Percentiles rank a stretch among this genome's conserved stretches.
These are phyloP conservation scores for Aquanectria penicillioides DNA, from an alignment of 2,329 filamentous ascomycete species.

Conservation along the genomic window DNA sequence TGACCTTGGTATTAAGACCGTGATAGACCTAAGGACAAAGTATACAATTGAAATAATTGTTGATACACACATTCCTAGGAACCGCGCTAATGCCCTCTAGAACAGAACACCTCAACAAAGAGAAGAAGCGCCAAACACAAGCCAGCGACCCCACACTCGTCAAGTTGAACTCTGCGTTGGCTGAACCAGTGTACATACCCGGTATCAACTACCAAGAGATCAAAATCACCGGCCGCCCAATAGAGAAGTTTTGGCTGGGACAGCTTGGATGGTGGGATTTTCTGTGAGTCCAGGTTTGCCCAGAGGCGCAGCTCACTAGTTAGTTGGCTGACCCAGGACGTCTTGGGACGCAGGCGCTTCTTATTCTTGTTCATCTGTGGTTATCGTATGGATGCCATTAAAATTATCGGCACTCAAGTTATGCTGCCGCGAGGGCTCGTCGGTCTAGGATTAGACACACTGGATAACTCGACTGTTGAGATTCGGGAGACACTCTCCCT, in stretches of 20 bases:
- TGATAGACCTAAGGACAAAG: constrained; percentile 84
- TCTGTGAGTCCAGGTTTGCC: constrained; percentile 56
- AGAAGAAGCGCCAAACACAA: constrained; percentile 66
- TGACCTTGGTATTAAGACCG: constrained; percentile 72
- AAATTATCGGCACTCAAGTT: constrained; percentile 74
- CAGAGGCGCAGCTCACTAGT: not conserved
- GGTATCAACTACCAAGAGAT: constrained; percentile 73
- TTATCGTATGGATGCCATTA: constrained; percentile 75
- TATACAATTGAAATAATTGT: too few relatives aligned
- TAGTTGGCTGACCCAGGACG: not conserved
- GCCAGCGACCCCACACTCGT: constrained; percentile 51
- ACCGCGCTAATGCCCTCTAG: constrained; percentile 49
- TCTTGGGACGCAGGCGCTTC: constrained; percentile 50
- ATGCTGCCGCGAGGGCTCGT: constrained; percentile 78
- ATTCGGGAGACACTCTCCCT: constrained; percentile 55
- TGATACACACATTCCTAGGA: not conserved
- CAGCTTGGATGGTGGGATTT: constrained; percentile 75
- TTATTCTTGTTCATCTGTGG: constrained; percentile 71
- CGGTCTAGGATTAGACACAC: constrained; percentile 74
- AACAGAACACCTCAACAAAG: constrained; percentile 78
- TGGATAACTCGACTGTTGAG: constrained; percentile 74
- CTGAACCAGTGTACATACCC: constrained; percentile 69
- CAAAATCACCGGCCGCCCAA: constrained; percentile 77
- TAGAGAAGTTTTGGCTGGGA: constrained; percentile 74
- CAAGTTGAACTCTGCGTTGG: constrained; percentile 58